A percentile compares a stretch with the other conserved stretches of the same genome.
Evolutionary conservation across 345 rosid species (phyloP).

Genomic region (Linum trigynum): DNA sequence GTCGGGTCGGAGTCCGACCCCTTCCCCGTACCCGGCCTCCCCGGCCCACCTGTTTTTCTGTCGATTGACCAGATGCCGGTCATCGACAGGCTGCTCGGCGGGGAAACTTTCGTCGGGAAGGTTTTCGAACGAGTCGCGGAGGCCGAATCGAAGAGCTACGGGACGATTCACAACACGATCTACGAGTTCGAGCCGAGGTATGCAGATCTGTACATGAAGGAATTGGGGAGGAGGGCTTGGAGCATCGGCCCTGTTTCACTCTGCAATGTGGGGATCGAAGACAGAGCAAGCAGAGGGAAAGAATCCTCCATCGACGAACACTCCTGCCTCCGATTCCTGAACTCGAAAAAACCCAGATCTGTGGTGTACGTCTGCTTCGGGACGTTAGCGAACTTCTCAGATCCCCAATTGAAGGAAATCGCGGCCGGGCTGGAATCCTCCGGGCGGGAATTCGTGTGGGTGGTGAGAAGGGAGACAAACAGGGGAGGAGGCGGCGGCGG

Average conservation of each 20-base stretch:
- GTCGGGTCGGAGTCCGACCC: neutral
- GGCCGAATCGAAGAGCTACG: constrained; percentile 22
- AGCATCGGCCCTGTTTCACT: constrained; percentile 26
- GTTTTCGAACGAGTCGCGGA: constrained; percentile 1
- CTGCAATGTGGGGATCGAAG: constrained; percentile 24
- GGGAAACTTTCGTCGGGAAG: neutral
- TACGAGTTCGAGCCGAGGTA: constrained; percentile 31
- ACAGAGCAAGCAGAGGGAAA: constrained; percentile 35
- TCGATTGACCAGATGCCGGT: neutral
- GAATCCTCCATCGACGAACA: constrained; percentile 23
- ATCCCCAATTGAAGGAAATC: neutral
- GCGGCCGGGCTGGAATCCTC: constrained; percentile 6
- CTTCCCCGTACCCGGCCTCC: neutral
- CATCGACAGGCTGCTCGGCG: neutral
- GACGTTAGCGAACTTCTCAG: neutral
- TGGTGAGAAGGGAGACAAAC: constrained; percentile 22
- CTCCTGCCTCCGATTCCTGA: constrained; percentile 43
- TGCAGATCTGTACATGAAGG: constrained; percentile 16
- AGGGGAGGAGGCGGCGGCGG: constrained; percentile 5
- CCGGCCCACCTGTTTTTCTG: neutral
- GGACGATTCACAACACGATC: constrained; percentile 32
- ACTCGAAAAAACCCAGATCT: constrained; percentile 36
- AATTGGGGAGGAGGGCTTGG: constrained; percentile 19
- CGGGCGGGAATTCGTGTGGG: constrained; percentile 39
- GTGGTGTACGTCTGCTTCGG: constrained; percentile 15